phyloP scores from a whole-genome alignment of 2,329 filamentous ascomycete genomes.

The Sphaerostilbella broomeana region DNA sequence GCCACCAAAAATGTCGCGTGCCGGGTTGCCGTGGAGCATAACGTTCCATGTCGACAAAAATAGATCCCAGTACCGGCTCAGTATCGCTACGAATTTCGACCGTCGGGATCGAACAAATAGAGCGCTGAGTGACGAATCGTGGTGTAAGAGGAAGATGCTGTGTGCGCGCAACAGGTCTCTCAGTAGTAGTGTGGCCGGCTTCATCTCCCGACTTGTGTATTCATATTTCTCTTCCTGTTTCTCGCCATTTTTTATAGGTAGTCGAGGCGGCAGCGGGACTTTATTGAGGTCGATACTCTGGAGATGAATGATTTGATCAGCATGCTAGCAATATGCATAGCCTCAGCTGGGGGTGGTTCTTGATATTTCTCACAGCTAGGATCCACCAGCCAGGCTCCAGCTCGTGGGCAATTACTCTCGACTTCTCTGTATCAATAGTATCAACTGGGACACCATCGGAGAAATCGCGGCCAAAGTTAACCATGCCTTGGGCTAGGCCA shows the following conservation, averaged over 20 bases:
- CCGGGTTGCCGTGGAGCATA: constrained; percentile 82
- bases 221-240: constrained; percentile 49
- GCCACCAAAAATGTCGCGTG: constrained; percentile 69
- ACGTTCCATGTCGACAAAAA: constrained; percentile 76
- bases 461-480: constrained; percentile 86
- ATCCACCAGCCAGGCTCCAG: constrained; percentile 94
- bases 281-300: constrained; percentile 68
- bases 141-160: constrained; percentile 78
- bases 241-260: constrained; percentile 36
- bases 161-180: constrained; percentile 80
- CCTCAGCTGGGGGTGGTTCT: too few relatives aligned
- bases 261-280: constrained; percentile 52
- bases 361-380: constrained; percentile 74
- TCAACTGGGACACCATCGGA: constrained; percentile 70
- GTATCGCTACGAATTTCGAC: constrained; percentile 60
- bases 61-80: constrained; percentile 76
- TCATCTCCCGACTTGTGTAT: constrained; percentile 86
- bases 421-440: constrained; percentile 84
- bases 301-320: constrained; percentile 4
- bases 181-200: constrained; percentile 69
- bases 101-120: constrained; percentile 60
- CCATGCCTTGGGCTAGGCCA: constrained; percentile 93
- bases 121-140: constrained; percentile 65
- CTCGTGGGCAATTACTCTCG: constrained; percentile 77
- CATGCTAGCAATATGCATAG: not conserved